A percentile compares a stretch with the other conserved stretches of the same genome.
These are phyloP conservation scores for Chalciporus piperatus DNA, from an alignment of 768 basidiomycete genomes.

Conservation along the genomic window DNA sequence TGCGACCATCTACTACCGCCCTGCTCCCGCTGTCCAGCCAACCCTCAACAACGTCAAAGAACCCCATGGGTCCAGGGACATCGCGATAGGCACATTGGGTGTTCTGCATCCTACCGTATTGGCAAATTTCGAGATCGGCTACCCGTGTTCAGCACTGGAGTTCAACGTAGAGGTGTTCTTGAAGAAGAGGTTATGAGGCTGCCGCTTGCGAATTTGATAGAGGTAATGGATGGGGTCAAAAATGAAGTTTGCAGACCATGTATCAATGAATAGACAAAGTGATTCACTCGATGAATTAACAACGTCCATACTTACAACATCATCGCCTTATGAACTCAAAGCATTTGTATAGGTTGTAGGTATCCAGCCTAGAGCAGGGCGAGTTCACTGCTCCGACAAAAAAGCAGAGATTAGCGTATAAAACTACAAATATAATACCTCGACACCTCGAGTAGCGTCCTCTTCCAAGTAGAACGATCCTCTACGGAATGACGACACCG, in stretches of 20 bases:
- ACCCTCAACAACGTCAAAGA: constrained; percentile 45
- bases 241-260: constrained; percentile 1
- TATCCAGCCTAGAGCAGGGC: constrained; percentile 8
- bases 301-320: no score
- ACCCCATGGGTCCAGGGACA: constrained; percentile 49
- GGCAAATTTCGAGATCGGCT: constrained; percentile 89
- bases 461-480: neutral
- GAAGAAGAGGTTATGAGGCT: constrained; percentile 41
- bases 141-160: constrained; percentile 93
- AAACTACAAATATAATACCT: constrained; percentile 9
- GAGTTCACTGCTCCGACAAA: constrained; percentile 8
- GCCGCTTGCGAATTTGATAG: constrained; percentile 1
- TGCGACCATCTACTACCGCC: constrained; percentile 86
- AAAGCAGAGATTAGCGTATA: constrained; percentile 22
- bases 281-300: neutral
- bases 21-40: constrained; percentile 32
- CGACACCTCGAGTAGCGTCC: neutral
- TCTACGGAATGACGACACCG: constrained; percentile 1
- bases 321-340: neutral
- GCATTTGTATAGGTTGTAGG: neutral
- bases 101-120: constrained; percentile 92
- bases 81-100: constrained; percentile 84
- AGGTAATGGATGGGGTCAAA: neutral
- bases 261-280: constrained; percentile 7
- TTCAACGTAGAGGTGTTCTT: constrained; percentile 95